Conservation (phyloP, 345 rosid genomes). For the Luvunga scandens region DNA sequence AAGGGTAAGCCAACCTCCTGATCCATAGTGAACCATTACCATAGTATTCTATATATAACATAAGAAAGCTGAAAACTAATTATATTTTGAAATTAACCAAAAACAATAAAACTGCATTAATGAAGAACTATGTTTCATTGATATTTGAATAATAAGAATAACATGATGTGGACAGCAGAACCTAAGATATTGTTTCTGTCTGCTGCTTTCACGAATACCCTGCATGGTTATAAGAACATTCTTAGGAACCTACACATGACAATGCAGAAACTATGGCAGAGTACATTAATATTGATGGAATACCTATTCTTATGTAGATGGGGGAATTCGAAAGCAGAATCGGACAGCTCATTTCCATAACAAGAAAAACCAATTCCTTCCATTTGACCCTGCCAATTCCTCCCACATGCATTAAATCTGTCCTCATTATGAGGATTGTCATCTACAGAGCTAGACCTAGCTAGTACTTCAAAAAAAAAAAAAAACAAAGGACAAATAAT, state of each 20-base stretch:
- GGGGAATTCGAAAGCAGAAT: constrained; percentile 36
- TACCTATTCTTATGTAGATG: constrained; percentile 50
- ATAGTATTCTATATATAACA: background rate
- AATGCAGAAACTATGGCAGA: constrained; percentile 14
- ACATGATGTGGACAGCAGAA: constrained; percentile 21
- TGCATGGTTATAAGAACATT: constrained; percentile 27
- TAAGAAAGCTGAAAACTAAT: background rate
- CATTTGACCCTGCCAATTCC: constrained; percentile 29
- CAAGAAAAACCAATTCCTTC: constrained; percentile 31
- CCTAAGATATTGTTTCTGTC: constrained; percentile 48
- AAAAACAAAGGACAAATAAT: constrained; percentile 1
- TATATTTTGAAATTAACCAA: background rate
- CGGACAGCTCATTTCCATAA: constrained; percentile 32
- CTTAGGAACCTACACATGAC: constrained; percentile 15
- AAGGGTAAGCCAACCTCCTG: background rate
- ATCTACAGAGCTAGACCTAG: constrained; percentile 29
- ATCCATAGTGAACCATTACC: background rate
- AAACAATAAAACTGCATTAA: background rate
- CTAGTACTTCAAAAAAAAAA: constrained; percentile 26
- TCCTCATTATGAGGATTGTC: constrained; percentile 31
- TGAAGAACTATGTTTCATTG: background rate
- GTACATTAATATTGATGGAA: constrained; percentile 11
- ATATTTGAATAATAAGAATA: background rate
- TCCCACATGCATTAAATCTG: constrained; percentile 36
- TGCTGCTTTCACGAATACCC: constrained; percentile 38